Percentiles rank a stretch among this genome's conserved stretches.
Evolutionary conservation across 108 stramenopile species (phyloP).

Genomic region (Nitzschia sp.): DNA sequence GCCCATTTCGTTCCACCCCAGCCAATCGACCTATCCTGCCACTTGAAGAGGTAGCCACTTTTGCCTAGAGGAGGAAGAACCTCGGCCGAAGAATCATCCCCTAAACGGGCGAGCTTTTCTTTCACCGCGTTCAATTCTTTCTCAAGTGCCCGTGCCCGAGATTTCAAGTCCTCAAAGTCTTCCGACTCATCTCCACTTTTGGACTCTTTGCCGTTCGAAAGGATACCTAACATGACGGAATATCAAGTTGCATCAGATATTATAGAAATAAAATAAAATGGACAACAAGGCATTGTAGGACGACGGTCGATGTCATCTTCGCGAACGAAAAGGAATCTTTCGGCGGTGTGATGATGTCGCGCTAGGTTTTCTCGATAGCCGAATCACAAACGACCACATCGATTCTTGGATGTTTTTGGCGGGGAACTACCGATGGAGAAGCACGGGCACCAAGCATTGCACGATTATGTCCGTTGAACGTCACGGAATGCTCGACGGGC

Average conservation of each 20-base stretch:
- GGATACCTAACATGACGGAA: neutral
- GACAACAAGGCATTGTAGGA: no score
- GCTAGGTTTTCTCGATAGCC: no score
- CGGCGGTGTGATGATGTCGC: no score
- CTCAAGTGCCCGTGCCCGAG: neutral
- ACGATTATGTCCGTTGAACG: no score
- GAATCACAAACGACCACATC: conserved; percentile 7
- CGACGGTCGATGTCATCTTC: no score
- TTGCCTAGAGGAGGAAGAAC: conserved; percentile 35
- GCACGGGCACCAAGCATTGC: neutral
- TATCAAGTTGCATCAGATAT: no score
- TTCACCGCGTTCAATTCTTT: conserved; percentile 15
- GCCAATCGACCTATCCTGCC: conserved; percentile 81
- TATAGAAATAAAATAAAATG: no score
- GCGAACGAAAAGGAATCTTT: no score
- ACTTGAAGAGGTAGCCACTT: conserved; percentile 73
- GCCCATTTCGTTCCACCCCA: conserved; percentile 85
- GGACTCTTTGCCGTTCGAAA: conserved; percentile 5
- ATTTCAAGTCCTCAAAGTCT: conserved; percentile 5
- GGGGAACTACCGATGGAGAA: neutral
- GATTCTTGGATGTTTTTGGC: neutral
- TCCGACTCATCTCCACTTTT: conserved; percentile 3
- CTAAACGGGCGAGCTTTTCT: conserved; percentile 4
- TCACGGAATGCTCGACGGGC: no score
- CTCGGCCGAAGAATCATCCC: neutral